Percentiles rank a stretch among this genome's conserved stretches.
Conservation (phyloP, 1,139 yeast species). For the Lodderomyces margitis region DNA sequence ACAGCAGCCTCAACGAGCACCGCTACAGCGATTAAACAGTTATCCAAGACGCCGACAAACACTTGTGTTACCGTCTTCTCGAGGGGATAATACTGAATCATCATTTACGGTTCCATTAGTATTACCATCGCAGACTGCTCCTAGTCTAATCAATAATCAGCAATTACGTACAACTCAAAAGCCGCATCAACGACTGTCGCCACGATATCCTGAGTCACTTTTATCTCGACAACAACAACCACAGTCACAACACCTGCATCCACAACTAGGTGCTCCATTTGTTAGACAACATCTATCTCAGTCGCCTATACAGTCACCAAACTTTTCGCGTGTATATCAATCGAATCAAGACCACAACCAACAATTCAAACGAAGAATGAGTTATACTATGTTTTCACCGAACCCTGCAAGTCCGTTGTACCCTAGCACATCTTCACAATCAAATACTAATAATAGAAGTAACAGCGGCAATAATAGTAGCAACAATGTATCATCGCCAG, state of each 20-base stretch:
- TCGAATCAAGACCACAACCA: neutral
- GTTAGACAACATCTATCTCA: constrained; percentile 2
- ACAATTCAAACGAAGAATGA: constrained; percentile 5
- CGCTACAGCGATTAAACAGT: neutral
- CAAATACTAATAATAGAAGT: constrained; percentile 1
- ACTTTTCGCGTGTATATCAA: neutral
- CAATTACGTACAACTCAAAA: neutral
- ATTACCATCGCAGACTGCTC: neutral
- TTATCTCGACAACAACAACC: neutral
- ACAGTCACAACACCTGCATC: neutral
- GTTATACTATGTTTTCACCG: constrained; percentile 14
- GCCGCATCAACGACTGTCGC: neutral
- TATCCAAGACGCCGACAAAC: neutral
- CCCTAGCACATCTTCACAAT: constrained; percentile 7
- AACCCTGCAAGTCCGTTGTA: constrained; percentile 13
- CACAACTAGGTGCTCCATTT: constrained; percentile 2
- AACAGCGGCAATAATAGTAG: neutral
- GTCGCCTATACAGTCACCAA: constrained; percentile 1
- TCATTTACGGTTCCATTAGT: neutral
- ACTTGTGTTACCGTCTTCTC: neutral
- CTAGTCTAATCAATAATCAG: neutral
- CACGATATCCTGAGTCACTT: neutral
- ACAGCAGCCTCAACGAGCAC: constrained; percentile 1
- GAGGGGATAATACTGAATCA: constrained; percentile 1
- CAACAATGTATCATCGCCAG: constrained; percentile 4